These are phyloP conservation scores for Coffea humblotiana DNA, from an alignment of 305 asterid species.

Conservation along the genomic window DNA sequence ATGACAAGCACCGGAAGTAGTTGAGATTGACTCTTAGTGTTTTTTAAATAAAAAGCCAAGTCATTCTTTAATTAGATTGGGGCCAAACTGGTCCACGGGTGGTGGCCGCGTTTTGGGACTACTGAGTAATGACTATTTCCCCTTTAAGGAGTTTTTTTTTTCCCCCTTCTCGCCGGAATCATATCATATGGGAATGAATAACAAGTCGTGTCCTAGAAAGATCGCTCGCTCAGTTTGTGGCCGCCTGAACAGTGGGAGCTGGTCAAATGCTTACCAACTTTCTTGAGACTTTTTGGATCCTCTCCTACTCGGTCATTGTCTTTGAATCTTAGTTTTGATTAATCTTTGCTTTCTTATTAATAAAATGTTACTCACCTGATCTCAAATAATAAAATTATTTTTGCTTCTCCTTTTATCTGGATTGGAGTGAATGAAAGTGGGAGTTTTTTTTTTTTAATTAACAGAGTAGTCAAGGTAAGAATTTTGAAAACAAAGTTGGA, in stretches of 20 bases:
- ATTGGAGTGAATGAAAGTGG: neutral
- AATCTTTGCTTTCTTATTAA: neutral
- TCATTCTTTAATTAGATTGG: neutral
- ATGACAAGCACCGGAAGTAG: neutral
- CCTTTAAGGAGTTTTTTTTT: too few species aligned
- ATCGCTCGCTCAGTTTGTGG: neutral
- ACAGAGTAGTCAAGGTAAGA: neutral
- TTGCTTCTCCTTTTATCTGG: too few species aligned
- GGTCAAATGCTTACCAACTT: neutral
- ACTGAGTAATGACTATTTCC: too few species aligned
- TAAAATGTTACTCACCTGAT: neutral
- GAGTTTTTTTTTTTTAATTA: neutral
- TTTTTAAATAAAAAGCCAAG: neutral
- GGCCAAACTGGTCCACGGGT: neutral
- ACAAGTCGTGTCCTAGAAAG: neutral
- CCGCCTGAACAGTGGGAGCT: neutral
- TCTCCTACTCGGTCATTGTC: too few species aligned
- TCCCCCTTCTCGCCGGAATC: too few species aligned
- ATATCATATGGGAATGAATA: too few species aligned
- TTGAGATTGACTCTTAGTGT: neutral
- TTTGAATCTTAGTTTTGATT: too few species aligned
- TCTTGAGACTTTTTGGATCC: neutral
- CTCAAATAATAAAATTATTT: too few species aligned
- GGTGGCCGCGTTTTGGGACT: constrained; percentile 16
- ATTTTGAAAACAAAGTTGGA: neutral